phyloP scores from a whole-genome alignment of 108 stramenopile species.

The Asterionellopsis glacialis region DNA sequence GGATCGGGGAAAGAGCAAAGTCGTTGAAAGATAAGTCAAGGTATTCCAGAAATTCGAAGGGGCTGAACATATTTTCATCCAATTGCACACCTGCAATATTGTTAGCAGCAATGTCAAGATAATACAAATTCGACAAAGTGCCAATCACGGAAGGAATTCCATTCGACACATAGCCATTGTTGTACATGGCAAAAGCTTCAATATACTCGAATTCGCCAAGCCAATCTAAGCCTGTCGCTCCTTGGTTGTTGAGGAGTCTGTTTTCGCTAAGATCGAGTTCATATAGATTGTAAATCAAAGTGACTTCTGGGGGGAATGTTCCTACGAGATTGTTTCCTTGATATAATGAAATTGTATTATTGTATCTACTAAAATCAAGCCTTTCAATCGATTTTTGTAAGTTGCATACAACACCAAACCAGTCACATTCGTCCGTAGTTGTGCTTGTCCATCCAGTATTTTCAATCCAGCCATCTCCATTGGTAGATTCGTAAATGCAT shows the following conservation, averaged over 20 bases:
- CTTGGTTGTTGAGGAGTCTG: not conserved
- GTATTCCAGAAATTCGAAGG: too few relatives aligned
- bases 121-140: slow-evolving; percentile 12
- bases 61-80: too few relatives aligned
- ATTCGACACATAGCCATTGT: not conserved
- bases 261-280: not conserved
- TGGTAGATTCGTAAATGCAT: not conserved
- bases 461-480: not conserved
- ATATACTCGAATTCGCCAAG: not conserved
- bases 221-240: slow-evolving; percentile 2
- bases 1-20: too few relatives aligned
- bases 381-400: not conserved
- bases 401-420: slow-evolving; percentile 30
- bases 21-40: too few relatives aligned
- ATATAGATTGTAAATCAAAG: slow-evolving; percentile 3
- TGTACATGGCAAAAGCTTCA: too few relatives aligned
- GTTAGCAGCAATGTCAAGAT: not conserved
- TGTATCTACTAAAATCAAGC: slow-evolving; percentile 11
- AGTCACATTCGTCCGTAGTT: slow-evolving; percentile 16
- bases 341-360: too few relatives aligned
- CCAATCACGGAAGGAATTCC: slow-evolving; percentile 28
- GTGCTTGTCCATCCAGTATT: slow-evolving; percentile 9
- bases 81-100: too few relatives aligned
- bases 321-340: slow-evolving; percentile 18
- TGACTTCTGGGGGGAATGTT: slow-evolving; percentile 31